These are phyloP conservation scores for Gossypium raimondii DNA, from an alignment of 345 rosid genomes.

Conservation along the genomic window DNA sequence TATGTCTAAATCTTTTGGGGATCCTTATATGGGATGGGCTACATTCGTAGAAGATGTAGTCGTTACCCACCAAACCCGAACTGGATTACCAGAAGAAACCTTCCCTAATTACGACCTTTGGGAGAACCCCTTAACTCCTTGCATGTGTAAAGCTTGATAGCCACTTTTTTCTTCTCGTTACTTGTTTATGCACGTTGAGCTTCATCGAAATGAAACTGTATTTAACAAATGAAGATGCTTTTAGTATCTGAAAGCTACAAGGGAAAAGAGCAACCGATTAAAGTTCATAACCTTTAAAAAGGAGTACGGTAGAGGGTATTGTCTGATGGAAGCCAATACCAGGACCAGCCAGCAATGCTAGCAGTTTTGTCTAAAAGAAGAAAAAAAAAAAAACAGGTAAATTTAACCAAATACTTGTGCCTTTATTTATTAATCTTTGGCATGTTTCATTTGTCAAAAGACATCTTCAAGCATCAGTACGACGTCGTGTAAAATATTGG, in stretches of 20 bases:
- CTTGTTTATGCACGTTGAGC: slow-evolving; percentile 15
- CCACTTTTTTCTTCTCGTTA: not conserved
- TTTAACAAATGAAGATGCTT: slow-evolving; percentile 8
- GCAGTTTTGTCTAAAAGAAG: not conserved
- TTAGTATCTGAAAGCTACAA: slow-evolving; percentile 13
- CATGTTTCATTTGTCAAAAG: not conserved
- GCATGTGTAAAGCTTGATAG: slow-evolving; percentile 94
- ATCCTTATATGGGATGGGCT: slow-evolving; percentile 99
- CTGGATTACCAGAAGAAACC: slow-evolving; percentile 97
- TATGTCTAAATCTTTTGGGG: slow-evolving; percentile 97
- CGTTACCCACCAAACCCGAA: slow-evolving; percentile 89
- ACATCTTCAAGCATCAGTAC: not conserved
- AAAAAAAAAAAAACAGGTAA: not conserved
- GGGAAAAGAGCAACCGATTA: not conserved
- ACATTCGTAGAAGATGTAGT: slow-evolving; percentile 92
- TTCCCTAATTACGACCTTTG: slow-evolving; percentile 97
- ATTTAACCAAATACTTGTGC: not conserved
- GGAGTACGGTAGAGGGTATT: not conserved
- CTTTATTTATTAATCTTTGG: not conserved
- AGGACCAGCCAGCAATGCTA: not conserved
- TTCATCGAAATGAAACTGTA: slow-evolving; percentile 15
- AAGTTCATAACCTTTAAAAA: not conserved
- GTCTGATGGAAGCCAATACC: not conserved
- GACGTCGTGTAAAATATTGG: slow-evolving; percentile 23
- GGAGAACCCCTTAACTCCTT: slow-evolving; percentile 99